phyloP scores from a whole-genome alignment of 2,329 filamentous ascomycete species.

The Alternaria sp. region DNA sequence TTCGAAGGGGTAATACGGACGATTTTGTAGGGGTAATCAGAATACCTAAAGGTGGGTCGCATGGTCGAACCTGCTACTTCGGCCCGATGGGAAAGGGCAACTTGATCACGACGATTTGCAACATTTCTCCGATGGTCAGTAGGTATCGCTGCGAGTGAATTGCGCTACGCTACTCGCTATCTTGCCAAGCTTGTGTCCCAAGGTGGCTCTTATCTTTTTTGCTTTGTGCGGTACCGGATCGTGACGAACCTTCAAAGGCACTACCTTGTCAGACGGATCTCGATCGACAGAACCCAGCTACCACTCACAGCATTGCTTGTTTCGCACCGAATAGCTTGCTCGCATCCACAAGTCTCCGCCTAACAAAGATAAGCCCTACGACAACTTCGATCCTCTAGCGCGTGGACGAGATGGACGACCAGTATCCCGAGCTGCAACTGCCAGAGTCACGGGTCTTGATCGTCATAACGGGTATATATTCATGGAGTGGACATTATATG shows the following conservation, averaged over 20 bases:
- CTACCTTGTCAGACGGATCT: neutral
- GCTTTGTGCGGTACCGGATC: slow-evolving; percentile 13
- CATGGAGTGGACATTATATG: neutral
- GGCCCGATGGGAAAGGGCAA: slow-evolving; percentile 22
- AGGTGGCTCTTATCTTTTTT: slow-evolving; percentile 12
- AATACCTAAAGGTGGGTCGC: slow-evolving; percentile 19
- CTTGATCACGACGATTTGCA: slow-evolving; percentile 10
- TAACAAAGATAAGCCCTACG: neutral
- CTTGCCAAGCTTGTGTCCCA: slow-evolving; percentile 7
- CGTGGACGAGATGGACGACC: slow-evolving; percentile 31
- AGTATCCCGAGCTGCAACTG: slow-evolving; percentile 39
- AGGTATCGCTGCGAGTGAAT: neutral
- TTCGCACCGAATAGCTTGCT: neutral
- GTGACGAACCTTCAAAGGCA: slow-evolving; percentile 5
- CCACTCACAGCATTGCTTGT: neutral
- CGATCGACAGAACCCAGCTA: slow-evolving; percentile 2
- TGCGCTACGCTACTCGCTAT: slow-evolving; percentile 5
- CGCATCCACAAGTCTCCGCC: neutral
- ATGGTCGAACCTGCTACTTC: slow-evolving; percentile 14
- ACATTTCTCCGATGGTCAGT: neutral
- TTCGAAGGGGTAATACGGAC: slow-evolving; percentile 45
- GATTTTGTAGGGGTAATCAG: slow-evolving; percentile 42
- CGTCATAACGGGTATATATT: slow-evolving; percentile 76
- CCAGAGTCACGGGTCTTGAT: slow-evolving; percentile 85
- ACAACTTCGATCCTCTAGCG: slow-evolving; percentile 3